Percentiles rank a stretch among this genome's conserved stretches.
These are phyloP conservation scores for Juncus inflexus DNA, from an alignment of 176 grass and related monocot species.

Conservation along the genomic window DNA sequence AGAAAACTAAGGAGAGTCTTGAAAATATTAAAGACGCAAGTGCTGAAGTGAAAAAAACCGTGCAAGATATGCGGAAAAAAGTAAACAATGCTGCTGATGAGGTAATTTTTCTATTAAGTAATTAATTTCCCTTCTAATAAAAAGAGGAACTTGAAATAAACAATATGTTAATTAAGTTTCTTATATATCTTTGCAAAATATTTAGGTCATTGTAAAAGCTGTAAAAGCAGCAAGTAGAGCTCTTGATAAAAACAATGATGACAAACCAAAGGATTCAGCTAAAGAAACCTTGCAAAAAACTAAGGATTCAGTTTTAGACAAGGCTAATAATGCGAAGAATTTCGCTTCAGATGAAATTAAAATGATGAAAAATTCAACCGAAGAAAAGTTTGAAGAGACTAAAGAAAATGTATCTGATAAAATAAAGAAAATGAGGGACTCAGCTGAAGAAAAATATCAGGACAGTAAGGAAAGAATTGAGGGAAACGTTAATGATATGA, in stretches of 20 bases:
- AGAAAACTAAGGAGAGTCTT: neutral
- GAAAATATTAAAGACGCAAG: neutral
- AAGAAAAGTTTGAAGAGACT: neutral
- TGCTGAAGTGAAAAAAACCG: slow-evolving; percentile 8
- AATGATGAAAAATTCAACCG: neutral
- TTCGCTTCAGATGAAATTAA: neutral
- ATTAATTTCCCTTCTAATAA: neutral
- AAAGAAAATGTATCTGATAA: neutral
- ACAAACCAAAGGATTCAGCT: neutral
- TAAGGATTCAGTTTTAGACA: neutral
- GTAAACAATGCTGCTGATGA: neutral
- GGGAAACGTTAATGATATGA: neutral
- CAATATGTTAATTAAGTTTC: neutral
- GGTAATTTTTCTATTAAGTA: neutral
- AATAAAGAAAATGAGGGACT: neutral
- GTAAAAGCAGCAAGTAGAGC: neutral
- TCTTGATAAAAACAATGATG: neutral
- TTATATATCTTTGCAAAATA: neutral
- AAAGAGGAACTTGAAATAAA: neutral
- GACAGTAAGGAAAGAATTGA: neutral
- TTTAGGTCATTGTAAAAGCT: neutral
- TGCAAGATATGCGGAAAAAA: neutral
- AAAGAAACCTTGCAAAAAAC: neutral
- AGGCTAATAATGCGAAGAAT: neutral
- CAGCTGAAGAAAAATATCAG: neutral